Base-by-base conservation (phyloP, 495 filamentous ascomycete genomes). In the Pyrenopolyporus hunteri region DNA sequence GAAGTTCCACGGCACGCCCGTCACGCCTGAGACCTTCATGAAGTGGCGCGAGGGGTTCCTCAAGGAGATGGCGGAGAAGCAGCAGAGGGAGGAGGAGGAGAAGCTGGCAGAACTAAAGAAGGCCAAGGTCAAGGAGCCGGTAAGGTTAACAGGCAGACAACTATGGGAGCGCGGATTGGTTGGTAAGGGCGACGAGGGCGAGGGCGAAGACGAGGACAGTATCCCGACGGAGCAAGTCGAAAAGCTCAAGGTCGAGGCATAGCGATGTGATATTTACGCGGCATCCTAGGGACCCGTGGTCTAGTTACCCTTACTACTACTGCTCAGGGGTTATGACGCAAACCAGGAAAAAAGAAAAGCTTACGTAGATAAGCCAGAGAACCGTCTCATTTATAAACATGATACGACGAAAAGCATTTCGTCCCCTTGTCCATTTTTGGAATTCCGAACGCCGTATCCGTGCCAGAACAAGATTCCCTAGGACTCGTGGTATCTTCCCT, bases 1-100 rank as follows among this genome's bases (percentile, higher is more conserved):
- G 51, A 98, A 97, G 73, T 99, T 99, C 76, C 87, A 92, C 60
- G 94, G 94, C n/a, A 90, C 90, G 44, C 80, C 81, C 32, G 94
- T 99, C 2, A 98, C 85, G 29, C 75, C 81, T 16, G 91, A 95
- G 77, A 88, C 86, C 2, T 99, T 98, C 67, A 67, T 89, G 58
- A 82, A 80, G 61, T 98, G 95, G 95, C 78, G 89, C 56, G 84
- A 87, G 20, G 77, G 67, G n/a, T 99, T 97, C 64, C 72, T 84
- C 64, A 79, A 80, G 70, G 93, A 97, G 75, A 83, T 88, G 80
- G 87, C 88, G 71, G 92, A 92, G 43, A 77, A 80, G 63, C 81
- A 85, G 64, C 73, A 75, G 65, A 81, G 76, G 64, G 74, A 83
- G 73, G 78, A 83, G 61, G 88, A 89, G 66, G 90, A 91, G 70